phyloP scores from a whole-genome alignment of 345 rosid species.

The Raphanus sativus region DNA sequence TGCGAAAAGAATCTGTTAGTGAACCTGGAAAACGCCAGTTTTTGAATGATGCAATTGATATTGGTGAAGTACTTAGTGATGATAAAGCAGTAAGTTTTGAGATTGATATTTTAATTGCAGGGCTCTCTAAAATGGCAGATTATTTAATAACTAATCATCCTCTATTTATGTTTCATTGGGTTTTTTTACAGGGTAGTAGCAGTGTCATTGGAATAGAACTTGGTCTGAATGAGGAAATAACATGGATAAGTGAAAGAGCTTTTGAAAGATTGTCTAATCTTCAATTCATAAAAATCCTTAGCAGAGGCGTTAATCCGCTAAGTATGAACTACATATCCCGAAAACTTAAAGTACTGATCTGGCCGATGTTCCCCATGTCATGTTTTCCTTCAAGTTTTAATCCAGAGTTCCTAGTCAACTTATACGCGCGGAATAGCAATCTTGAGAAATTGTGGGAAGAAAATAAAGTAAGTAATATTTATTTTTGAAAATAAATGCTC shows the following conservation, averaged over 20 bases:
- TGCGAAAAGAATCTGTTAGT: background rate
- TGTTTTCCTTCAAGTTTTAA: background rate
- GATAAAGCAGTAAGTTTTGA: background rate
- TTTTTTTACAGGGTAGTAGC: background rate
- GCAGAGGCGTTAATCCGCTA: background rate
- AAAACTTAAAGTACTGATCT: background rate
- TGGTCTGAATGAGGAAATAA: background rate
- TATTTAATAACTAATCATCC: background rate
- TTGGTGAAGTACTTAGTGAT: background rate
- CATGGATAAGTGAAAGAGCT: background rate
- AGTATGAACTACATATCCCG: background rate
- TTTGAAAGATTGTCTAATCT: background rate
- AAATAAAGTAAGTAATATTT: background rate
- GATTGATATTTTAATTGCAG: background rate
- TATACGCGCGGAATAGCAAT: background rate
- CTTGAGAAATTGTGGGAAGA: background rate
- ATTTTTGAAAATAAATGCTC: background rate
- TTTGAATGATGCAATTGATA: background rate
- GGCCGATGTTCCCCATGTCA: background rate
- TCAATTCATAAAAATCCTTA: background rate
- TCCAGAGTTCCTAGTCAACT: background rate
- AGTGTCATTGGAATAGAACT: background rate
- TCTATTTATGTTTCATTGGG: background rate
- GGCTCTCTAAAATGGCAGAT: background rate
- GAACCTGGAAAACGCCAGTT: background rate